Evolutionary conservation across 179 eudicot genomes (phyloP).

Genomic region (Dionaea muscipula): DNA sequence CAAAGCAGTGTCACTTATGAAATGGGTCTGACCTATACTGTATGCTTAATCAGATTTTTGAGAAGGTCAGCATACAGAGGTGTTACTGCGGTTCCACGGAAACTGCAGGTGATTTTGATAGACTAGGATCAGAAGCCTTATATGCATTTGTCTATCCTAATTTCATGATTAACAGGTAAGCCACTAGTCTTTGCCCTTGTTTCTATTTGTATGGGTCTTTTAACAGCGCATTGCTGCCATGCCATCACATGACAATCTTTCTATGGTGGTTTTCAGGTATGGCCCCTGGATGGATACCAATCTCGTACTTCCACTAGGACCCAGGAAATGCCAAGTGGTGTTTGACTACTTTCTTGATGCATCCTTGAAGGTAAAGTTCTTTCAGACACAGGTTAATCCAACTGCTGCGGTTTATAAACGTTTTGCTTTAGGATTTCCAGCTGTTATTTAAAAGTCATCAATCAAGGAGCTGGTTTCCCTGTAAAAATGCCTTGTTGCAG

Average conservation of each 20-base stretch:
- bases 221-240: neutral
- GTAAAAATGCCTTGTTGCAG: too few relatives aligned
- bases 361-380: slow-evolving; percentile 48
- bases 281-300: slow-evolving; percentile 99
- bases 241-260: neutral
- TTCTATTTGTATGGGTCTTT: neutral
- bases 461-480: too few relatives aligned
- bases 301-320: slow-evolving; percentile 72
- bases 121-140: slow-evolving; percentile 66
- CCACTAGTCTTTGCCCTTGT: neutral
- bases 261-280: slow-evolving; percentile 30
- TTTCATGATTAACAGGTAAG: slow-evolving; percentile 85
- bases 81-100: slow-evolving; percentile 37
- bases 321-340: slow-evolving; percentile 75
- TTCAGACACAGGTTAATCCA: neutral
- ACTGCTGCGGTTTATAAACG: too few relatives aligned
- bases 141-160: slow-evolving; percentile 90
- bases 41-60: slow-evolving; percentile 40
- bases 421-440: too few relatives aligned
- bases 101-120: slow-evolving; percentile 27
- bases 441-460: too few relatives aligned
- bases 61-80: slow-evolving; percentile 77
- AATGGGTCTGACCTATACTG: neutral
- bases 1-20: too few relatives aligned
- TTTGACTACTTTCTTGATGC: slow-evolving; percentile 82